These are phyloP conservation scores for Pythium guiyangense DNA, from an alignment of 352 stramenopile species.

Conservation along the genomic window DNA sequence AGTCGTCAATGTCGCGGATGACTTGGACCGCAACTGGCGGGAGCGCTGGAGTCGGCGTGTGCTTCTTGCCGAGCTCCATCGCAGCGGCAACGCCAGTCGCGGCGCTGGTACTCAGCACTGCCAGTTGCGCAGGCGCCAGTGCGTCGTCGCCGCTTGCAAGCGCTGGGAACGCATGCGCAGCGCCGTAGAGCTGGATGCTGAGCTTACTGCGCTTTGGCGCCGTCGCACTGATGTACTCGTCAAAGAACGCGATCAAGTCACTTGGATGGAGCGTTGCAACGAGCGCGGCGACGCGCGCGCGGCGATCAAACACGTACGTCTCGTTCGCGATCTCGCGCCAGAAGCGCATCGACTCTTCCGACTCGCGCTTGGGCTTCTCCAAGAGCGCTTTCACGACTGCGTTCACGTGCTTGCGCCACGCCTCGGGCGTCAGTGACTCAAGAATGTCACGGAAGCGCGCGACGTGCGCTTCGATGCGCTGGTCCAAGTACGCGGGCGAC, in stretches of 20 bases:
- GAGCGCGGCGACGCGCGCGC: slow-evolving; percentile 3
- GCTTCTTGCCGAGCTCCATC: slow-evolving; percentile 25
- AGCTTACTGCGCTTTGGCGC: slow-evolving; percentile 34
- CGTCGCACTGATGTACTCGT: slow-evolving; percentile 31
- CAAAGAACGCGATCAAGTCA: slow-evolving; percentile 69
- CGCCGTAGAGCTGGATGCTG: slow-evolving; percentile 48
- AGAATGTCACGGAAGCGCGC: slow-evolving; percentile 32
- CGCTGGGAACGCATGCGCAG: slow-evolving; percentile 38
- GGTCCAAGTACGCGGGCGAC: slow-evolving; percentile 54
- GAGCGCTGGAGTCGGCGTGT: background rate
- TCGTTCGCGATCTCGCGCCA: slow-evolving; percentile 65
- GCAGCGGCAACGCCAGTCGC: slow-evolving; percentile 24
- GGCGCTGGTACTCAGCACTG: background rate
- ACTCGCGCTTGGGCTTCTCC: slow-evolving; percentile 63
- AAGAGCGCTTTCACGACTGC: slow-evolving; percentile 57
- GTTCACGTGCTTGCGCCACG: slow-evolving; percentile 51
- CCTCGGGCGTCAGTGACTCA: slow-evolving; percentile 15
- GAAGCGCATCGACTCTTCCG: slow-evolving; percentile 60
- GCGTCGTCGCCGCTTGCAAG: slow-evolving; percentile 7
- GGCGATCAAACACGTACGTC: slow-evolving; percentile 68
- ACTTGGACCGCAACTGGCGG: slow-evolving; percentile 2
- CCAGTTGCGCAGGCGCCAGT: background rate
- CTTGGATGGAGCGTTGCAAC: slow-evolving; percentile 25
- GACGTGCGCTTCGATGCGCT: slow-evolving; percentile 67
- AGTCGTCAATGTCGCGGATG: slow-evolving; percentile 46